Conservation (phyloP, 2,329 filamentous ascomycete species). For the Ceratocystis cubensis region DNA sequence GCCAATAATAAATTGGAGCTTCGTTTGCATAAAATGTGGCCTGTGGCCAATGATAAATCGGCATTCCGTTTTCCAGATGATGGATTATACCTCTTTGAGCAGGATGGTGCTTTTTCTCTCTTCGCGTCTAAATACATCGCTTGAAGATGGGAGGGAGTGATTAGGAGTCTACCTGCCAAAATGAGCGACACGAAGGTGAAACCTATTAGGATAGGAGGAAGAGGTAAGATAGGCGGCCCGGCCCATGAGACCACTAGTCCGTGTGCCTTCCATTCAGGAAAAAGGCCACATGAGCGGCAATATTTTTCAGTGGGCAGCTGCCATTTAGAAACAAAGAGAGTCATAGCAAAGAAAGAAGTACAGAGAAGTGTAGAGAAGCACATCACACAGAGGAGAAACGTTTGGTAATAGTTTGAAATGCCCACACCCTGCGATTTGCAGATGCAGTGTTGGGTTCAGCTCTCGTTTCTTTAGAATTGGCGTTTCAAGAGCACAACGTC, state of each 20-base stretch:
- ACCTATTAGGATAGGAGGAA: background rate
- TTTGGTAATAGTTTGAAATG: conserved; percentile 7
- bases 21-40: background rate
- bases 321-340: background rate
- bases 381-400: background rate
- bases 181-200: background rate
- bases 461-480: background rate
- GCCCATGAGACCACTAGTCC: background rate
- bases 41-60: background rate
- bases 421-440: background rate
- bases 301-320: background rate
- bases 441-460: background rate
- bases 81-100: background rate
- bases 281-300: background rate
- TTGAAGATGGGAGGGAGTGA: background rate
- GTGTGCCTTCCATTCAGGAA: background rate
- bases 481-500: background rate
- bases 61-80: background rate
- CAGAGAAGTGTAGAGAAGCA: conserved; percentile 6
- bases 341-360: background rate
- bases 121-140: background rate
- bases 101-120: background rate
- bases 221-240: background rate
- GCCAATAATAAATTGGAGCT: too few relatives aligned
- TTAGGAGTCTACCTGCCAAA: background rate